Base-by-base conservation (phyloP, 306 rosid species). In the Alnus glutinosa region DNA sequence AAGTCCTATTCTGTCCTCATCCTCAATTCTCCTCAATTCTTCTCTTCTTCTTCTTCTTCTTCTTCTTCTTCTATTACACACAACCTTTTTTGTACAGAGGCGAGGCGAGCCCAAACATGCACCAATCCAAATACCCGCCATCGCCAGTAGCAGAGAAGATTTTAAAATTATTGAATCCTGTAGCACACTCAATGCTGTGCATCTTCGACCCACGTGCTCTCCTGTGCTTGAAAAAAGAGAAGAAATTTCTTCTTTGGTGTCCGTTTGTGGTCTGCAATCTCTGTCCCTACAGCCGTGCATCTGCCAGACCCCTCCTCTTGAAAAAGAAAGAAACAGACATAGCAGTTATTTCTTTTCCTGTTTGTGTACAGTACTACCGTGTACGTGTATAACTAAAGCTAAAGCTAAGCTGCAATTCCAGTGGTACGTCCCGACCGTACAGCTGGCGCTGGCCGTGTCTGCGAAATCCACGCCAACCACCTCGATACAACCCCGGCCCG, bases 381-480 rank as follows among this genome's bases (percentile, higher is more conserved):
- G 46, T 42, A 42, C 46, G 46, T 42, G 7, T 30, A 62, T 30
- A 30, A 62, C n/a, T 62, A 62, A 23, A 42, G 46, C n/a, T 52
- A 16, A 52, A 62, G 69, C 42, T 30, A 62, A 30, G 69, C 30
- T 68, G 6, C 51, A 18, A 68, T 8, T 18, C 8, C 72, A 9
- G 72, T 23, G 3, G 71, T 71, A 51, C 51, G 71, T 58, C 55
- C 79, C 64, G 81, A 74, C 70, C 86, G 83, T 78, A 70, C 79
- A 58, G 73, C 54, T 72, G 83, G 61, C 4, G 73, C 36, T 72
- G 83, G 67, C 4, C 74, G 75, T 52, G 88, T 42, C 12, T 82
- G 88, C 16, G 90, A 86, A 57, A 89, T 77, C 90, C 92, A 91
- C n/a, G 87, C 81, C 63, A 80, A 19, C 93, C 93, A 89, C 55